Evolutionary conservation across 2,329 filamentous ascomycete genomes (phyloP).

Genomic region (Aspergillus sojae): DNA sequence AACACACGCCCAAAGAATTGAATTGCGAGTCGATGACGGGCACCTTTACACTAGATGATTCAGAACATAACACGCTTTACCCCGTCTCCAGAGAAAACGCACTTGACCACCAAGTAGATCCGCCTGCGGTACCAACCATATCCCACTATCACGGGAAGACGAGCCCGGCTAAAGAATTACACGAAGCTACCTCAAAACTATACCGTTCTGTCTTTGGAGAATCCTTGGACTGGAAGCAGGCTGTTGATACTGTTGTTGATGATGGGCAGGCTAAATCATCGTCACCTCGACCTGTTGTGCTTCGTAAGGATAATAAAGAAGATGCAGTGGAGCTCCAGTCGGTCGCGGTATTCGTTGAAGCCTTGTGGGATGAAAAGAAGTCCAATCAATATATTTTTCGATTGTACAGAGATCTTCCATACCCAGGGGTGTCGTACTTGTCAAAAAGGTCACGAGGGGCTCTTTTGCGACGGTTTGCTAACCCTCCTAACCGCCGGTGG

Average conservation of each 20-base stretch:
- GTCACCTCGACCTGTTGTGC: slow-evolving; percentile 33
- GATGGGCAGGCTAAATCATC: slow-evolving; percentile 26
- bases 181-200: slow-evolving; percentile 26
- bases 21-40: not conserved
- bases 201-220: slow-evolving; percentile 26
- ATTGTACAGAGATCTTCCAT: slow-evolving; percentile 55
- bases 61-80: not conserved
- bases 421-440: slow-evolving; percentile 57
- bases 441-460: slow-evolving; percentile 57
- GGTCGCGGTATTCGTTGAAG: slow-evolving; percentile 42
- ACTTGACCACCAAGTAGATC: not conserved
- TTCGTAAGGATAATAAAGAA: slow-evolving; percentile 21
- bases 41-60: not conserved
- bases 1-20: not conserved
- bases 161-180: slow-evolving; percentile 22
- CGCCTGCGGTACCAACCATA: not conserved
- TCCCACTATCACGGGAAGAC: slow-evolving; percentile 13
- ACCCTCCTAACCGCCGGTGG: slow-evolving; percentile 43
- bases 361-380: slow-evolving; percentile 48
- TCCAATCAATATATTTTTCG: slow-evolving; percentile 55
- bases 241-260: slow-evolving; percentile 42
- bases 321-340: slow-evolving; percentile 39
- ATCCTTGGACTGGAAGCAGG: slow-evolving; percentile 28
- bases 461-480: slow-evolving; percentile 70
- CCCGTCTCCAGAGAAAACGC: not conserved